Evolutionary conservation across 306 rosid species (phyloP), one percentile per base, ranked within the genome.

Genomic region (Spatholobus suberectus): DNA sequence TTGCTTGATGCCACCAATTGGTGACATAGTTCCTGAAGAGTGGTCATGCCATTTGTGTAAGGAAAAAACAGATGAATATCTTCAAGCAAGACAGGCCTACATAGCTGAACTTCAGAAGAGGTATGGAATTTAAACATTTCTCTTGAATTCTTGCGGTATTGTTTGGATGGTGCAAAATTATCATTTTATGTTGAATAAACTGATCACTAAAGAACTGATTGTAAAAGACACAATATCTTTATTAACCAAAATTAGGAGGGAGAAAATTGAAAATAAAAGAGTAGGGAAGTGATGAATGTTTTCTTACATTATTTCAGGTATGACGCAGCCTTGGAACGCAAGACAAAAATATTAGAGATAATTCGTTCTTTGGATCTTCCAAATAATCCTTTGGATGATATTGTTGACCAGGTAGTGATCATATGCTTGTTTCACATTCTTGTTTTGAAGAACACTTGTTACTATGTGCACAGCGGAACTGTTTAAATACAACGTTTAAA

Each of bases 41-140:
- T 96, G 98, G 99, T 89, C 99, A 23, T 94, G 99, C 81, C 89
- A 92, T 87, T 90, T 93, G 18, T 96, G 99, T 93, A 89, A 92
- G 86, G 97, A 91, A 69, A 92, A 91, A 83, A 96, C 98, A 7
- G 99, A 96, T 47, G 99, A 94, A 71, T 92, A 89, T 88, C 96
- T 96, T 87, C 89, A 72, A 90, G 88, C 81, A 82, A 91, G 92
- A 88, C 89, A 89, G 46, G 94, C 87, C 35, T 91, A 92, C 88
- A 38, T 94, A 52, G 74, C 92, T 41, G 97, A 90, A 37, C 91
- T 96, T 75, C 89, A 86, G 81, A 94, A 88, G 87, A 92, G 98
- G 99, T 96, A 80, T 51, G 51, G 52, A 84, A 51, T 23, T 23
- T 23, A 62, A 37, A 51, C 69, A 38, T 34, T 13, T 44, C 73